Evolutionary conservation across 768 basidiomycete species (phyloP), one percentile per base, ranked within the genome.

Genomic region (Mycena metata): DNA sequence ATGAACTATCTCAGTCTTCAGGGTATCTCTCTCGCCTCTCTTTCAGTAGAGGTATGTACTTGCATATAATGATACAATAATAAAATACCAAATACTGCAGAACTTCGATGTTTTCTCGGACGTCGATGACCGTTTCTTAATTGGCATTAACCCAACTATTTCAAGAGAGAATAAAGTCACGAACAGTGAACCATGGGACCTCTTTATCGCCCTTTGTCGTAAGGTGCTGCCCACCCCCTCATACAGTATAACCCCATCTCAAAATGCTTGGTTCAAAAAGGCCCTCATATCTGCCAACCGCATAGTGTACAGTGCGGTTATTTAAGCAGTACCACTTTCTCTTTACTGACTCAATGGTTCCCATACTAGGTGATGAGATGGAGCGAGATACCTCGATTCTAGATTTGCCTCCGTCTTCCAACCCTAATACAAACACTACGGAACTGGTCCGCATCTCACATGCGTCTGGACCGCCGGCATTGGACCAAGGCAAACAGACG

Each of bases 1-100:
- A 54, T 54, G 16, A 33, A 54, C 33, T 54, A 54, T n/a, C 52
- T 54, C 30, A 35, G 19, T 35, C 19, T 36, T 19, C 52, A 54
- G n/a, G 52, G 35, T n/a, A 17, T 36, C 16, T 50, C 49, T 16
- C 21, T 50, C 17, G 21, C 49, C 5, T 30, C 21, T 19, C 16
- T 50, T 13, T 12, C 17, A 50, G 26, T 23, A 9, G 15, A 50
- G 49, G 49, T 50, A 24, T 36, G 5, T 15, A 45, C 5, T 16
- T 45, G 16, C 5, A 15, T 15, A n/a, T 45, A 5, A 8, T 8
- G 5, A 45, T 45, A 6, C 43, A 6, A 45, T 15, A 45, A n/a
- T 5, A 45, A n/a, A 6, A 17, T 6, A 16, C 43, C 16, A 5
- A 36, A 19, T 35, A 21, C 13, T 42, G 41, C 24, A 45, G 43